Base-by-base conservation (phyloP, 1,284 basidiomycete species). In the Cryptococcus maquisensis region DNA sequence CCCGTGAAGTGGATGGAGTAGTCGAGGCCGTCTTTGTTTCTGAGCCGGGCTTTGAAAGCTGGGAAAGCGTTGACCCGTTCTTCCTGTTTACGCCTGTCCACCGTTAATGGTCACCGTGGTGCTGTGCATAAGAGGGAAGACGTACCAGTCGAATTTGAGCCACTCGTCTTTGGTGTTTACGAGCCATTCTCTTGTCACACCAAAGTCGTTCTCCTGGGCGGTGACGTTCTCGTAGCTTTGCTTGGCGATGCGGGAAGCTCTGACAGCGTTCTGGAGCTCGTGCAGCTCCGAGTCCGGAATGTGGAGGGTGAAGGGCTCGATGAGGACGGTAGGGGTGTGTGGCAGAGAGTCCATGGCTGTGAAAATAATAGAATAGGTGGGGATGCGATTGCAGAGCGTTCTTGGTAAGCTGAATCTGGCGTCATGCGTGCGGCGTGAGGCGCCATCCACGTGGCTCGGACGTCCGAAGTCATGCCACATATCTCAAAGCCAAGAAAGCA, bases 1-100 rank as follows among this genome's bases (percentile, higher is more conserved):
- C 61, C 71, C 18, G 67, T 62, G 46, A 75, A 77, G 42, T 74
- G 70, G 12, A 72, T 60, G n/a, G 60, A 57, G 51, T 65, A 69
- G 41, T 47, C 52, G 4, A 47, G 32, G n/a, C 61, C 58, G 15
- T 64, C 61, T n/a, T 3, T 72, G 60, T 13, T 63, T 56, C 48
- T 61, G 64, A 71, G 47, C 9, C 51, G 39, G 2, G 68, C 66
- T 2, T 46, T 59, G 48, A 55, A 72, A 21, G 61, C 52, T 6
- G 70, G 66, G 47, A 65, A 62, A 9, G 49, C 43, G 45, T 65
- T 64, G 47, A 72, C 59, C 43, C 62, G 55, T 4, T 47, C 49
- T 54, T 72, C 70, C 20, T 50, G 24, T 47, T 53, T 48, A 47
- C 63, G 62, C 69, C 67, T 64, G 37, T 38, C 39, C 28, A 24